These are phyloP conservation scores for Dactylellina leptospora DNA, from an alignment of 2,329 filamentous ascomycete genomes.

Conservation along the genomic window DNA sequence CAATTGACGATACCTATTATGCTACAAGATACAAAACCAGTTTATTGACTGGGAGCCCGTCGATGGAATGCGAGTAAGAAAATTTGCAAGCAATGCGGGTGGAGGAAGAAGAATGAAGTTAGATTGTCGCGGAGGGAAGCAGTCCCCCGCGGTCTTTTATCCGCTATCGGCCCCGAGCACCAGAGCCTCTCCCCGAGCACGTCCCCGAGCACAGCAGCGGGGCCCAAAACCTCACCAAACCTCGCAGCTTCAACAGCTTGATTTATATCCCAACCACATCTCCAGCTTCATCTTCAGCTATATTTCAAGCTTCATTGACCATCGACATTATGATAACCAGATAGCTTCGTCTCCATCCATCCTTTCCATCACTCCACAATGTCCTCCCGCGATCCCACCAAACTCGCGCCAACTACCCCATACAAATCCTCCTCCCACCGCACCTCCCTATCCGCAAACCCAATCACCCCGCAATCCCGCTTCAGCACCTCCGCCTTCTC, in stretches of 20 bases:
- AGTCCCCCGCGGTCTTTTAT: slow-evolving; percentile 26
- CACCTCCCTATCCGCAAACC: slow-evolving; percentile 35
- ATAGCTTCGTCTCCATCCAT: slow-evolving; percentile 18
- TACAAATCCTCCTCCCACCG: slow-evolving; percentile 38
- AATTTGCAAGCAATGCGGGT: slow-evolving; percentile 19
- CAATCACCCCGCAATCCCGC: slow-evolving; percentile 46
- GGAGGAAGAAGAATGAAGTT: not conserved
- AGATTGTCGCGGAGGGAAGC: slow-evolving; percentile 6
- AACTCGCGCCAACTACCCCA: slow-evolving; percentile 42
- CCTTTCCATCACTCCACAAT: slow-evolving; percentile 8
- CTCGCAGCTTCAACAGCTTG: not conserved
- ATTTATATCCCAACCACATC: not conserved
- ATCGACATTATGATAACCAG: slow-evolving; percentile 33
- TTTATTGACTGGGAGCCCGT: too few relatives aligned
- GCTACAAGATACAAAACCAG: too few relatives aligned
- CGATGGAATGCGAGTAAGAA: not conserved
- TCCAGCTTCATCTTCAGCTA: not conserved
- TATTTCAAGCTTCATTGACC: not conserved
- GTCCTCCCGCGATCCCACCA: slow-evolving; percentile 50
- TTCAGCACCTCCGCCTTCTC: slow-evolving; percentile 64
- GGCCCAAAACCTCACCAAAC: not conserved
- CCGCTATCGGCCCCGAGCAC: slow-evolving; percentile 47
- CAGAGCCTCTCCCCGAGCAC: not conserved
- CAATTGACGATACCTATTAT: too few relatives aligned
- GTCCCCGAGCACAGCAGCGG: not conserved